phyloP scores from a whole-genome alignment of 2,329 filamentous ascomycete genomes.

The Exophiala mesophila region DNA sequence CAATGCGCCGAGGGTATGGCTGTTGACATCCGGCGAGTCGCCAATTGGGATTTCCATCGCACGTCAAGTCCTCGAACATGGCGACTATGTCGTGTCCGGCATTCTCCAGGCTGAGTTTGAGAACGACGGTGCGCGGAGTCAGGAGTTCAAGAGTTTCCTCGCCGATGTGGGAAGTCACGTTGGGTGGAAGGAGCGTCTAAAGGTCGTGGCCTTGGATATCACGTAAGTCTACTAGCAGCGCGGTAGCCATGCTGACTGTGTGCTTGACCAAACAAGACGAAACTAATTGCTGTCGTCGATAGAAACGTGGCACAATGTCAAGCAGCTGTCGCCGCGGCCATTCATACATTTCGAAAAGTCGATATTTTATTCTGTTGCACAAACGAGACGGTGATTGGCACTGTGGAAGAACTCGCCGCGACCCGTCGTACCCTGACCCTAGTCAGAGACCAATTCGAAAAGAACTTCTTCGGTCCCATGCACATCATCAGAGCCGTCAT shows the following conservation, averaged over 20 bases:
- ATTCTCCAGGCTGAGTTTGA: conserved; percentile 74
- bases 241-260: too few species aligned
- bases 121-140: conserved; percentile 64
- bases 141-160: conserved; percentile 75
- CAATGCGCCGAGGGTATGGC: conserved; percentile 77
- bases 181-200: conserved; percentile 75
- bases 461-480: conserved; percentile 90
- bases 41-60: conserved; percentile 80
- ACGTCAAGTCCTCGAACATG: conserved; percentile 77
- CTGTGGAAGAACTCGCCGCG: conserved; percentile 82
- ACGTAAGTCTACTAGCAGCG: conserved; percentile 41
- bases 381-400: conserved; percentile 82
- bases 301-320: conserved; percentile 64
- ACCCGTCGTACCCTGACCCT: conserved; percentile 68
- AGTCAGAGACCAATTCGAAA: conserved; percentile 86
- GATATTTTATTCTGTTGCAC: conserved; percentile 89
- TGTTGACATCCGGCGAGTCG: conserved; percentile 80
- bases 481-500: conserved; percentile 90
- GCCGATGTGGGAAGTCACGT: conserved; percentile 56
- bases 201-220: conserved; percentile 56
- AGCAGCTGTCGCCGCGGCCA: conserved; percentile 79
- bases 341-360: conserved; percentile 76
- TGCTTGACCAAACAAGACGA: neutral
- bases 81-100: conserved; percentile 83
- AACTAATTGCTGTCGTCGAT: neutral